These are phyloP conservation scores for Corylus avellana DNA, from an alignment of 306 rosid genomes.

Conservation along the genomic window DNA sequence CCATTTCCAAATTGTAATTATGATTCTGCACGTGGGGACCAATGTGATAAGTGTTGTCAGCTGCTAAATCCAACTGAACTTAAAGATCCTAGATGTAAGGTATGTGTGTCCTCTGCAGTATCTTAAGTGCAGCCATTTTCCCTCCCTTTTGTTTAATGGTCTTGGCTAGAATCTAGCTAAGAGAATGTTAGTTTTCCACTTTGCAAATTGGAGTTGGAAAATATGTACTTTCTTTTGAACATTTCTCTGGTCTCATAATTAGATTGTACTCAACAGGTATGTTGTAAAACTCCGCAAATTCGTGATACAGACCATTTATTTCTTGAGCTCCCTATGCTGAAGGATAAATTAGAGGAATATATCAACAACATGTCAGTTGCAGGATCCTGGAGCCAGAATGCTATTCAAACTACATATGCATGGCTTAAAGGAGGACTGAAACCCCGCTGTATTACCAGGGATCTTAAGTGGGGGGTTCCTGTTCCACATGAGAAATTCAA, in stretches of 20 bases:
- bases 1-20: conserved; percentile 77
- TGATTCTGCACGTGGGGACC: conserved; percentile 95
- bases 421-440: conserved; percentile 90
- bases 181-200: not conserved
- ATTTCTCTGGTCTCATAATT: not conserved
- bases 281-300: conserved; percentile 69
- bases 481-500: conserved; percentile 88
- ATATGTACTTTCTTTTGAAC: not conserved
- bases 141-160: not conserved
- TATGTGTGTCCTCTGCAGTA: conserved; percentile 20
- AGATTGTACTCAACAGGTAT: conserved; percentile 50
- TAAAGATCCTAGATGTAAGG: conserved; percentile 91
- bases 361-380: conserved; percentile 71
- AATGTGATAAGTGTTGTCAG: conserved; percentile 94
- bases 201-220: not conserved
- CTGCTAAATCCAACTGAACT: conserved; percentile 87
- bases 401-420: conserved; percentile 80
- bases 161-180: not conserved
- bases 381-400: conserved; percentile 96
- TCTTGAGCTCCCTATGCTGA: conserved; percentile 85
- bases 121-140: not conserved
- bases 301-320: conserved; percentile 90
- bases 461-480: conserved; percentile 99
- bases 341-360: conserved; percentile 67
- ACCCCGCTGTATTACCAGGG: conserved; percentile 88